Evolutionary conservation across 2,329 filamentous ascomycete genomes (phyloP).

Genomic region (Xylaria arbuscula): DNA sequence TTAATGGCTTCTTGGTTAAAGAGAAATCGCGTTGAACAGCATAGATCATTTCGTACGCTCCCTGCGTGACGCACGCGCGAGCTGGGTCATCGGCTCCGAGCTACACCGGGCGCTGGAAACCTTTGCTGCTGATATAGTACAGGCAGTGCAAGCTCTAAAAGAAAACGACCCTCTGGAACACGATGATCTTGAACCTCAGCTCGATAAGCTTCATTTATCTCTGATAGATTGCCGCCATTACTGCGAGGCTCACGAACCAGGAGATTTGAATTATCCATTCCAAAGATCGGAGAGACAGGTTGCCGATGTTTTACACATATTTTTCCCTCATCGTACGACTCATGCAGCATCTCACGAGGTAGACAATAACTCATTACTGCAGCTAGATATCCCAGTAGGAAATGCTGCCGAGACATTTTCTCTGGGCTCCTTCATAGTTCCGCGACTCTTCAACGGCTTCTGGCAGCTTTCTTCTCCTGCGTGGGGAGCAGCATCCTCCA

Average conservation of each 20-base stretch:
- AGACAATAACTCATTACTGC: background rate
- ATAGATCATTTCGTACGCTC: constrained; percentile 45
- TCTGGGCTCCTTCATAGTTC: constrained; percentile 42
- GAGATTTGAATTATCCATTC: constrained; percentile 44
- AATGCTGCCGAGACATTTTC: constrained; percentile 39
- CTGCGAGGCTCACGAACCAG: constrained; percentile 38
- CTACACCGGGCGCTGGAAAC: constrained; percentile 42
- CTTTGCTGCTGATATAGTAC: constrained; percentile 53
- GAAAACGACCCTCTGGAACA: constrained; percentile 44
- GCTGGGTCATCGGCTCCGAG: constrained; percentile 43
- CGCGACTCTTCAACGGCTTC: constrained; percentile 47
- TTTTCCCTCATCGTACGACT: constrained; percentile 41
- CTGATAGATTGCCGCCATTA: constrained; percentile 43
- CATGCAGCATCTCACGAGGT: background rate
- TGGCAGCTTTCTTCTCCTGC: constrained; percentile 50
- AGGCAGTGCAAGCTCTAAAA: constrained; percentile 53
- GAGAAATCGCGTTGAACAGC: constrained; percentile 29
- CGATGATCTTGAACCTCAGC: constrained; percentile 37
- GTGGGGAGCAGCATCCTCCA: constrained; percentile 46
- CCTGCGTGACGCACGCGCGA: constrained; percentile 35
- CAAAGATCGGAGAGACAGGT: constrained; percentile 49
- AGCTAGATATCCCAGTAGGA: background rate
- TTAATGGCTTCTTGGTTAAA: background rate
- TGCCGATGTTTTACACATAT: constrained; percentile 43
- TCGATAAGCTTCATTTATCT: constrained; percentile 39